Conservation (phyloP, 2,329 filamentous ascomycete species). For the Penicillium concentricum region DNA sequence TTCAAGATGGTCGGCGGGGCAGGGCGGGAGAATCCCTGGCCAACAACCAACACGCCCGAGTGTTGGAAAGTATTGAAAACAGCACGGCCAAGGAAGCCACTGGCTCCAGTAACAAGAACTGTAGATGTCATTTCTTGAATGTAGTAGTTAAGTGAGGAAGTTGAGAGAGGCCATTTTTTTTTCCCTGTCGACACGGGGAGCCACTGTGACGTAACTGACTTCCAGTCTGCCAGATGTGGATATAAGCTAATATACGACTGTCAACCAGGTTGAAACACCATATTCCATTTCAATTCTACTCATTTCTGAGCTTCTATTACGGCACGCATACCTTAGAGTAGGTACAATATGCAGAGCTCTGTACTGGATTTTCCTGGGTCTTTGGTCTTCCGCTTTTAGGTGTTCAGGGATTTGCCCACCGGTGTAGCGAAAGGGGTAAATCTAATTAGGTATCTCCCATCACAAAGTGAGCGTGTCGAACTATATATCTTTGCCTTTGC, state of each 20-base stretch:
- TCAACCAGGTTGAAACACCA: no score
- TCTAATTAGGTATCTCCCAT: no score
- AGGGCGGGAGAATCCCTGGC: constrained; percentile 72
- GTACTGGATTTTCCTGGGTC: no score
- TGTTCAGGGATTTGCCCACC: no score
- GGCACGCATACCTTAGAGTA: no score
- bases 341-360: no score
- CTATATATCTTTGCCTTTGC: no score
- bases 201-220: constrained; percentile 27
- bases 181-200: constrained; percentile 8
- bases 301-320: no score
- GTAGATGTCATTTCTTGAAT: constrained; percentile 47
- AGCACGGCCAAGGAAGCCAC: constrained; percentile 77
- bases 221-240: neutral
- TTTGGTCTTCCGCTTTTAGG: no score
- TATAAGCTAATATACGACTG: neutral
- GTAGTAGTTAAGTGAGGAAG: neutral
- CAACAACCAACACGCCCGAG: constrained; percentile 67
- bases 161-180: neutral
- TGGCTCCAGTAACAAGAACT: constrained; percentile 79
- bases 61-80: constrained; percentile 69
- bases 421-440: no score
- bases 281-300: no score
- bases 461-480: no score
- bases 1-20: constrained; percentile 66